A percentile compares a stretch with the other conserved stretches of the same genome.
phyloP scores from a whole-genome alignment of 805 yeast genomes.

The Candida pseudofarinosa region DNA sequence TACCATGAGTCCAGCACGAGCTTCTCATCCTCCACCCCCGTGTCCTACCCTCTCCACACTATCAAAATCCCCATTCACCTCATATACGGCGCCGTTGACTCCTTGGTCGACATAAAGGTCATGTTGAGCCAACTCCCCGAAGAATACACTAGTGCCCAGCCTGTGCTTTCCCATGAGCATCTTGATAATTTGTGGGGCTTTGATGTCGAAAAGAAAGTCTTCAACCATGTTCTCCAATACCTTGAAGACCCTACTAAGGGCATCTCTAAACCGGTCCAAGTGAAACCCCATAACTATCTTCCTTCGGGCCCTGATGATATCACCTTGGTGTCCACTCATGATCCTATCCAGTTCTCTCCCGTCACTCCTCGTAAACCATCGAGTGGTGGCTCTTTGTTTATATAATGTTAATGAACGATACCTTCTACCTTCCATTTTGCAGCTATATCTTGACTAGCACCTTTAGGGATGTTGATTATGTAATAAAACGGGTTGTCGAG shows the following conservation, averaged over 20 bases:
- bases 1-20: slow-evolving; percentile 54
- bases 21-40: slow-evolving; percentile 27
- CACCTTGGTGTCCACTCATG: background rate
- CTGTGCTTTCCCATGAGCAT: slow-evolving; percentile 76
- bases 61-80: slow-evolving; percentile 64
- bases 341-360: background rate
- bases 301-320: background rate
- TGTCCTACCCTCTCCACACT: slow-evolving; percentile 36
- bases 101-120: slow-evolving; percentile 79
- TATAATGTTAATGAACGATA: background rate
- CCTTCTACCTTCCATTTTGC: background rate
- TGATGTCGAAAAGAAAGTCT: slow-evolving; percentile 43
- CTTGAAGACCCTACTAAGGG: slow-evolving; percentile 10
- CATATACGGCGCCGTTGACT: slow-evolving; percentile 76
- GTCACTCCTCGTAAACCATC: slow-evolving; percentile 12
- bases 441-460: too few relatives aligned
- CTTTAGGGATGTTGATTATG: too few relatives aligned
- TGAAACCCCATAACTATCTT: background rate
- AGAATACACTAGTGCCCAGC: slow-evolving; percentile 44
- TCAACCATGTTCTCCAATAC: slow-evolving; percentile 25
- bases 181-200: slow-evolving; percentile 87
- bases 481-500: too few relatives aligned
- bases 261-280: background rate
- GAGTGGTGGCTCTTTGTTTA: slow-evolving; percentile 11
- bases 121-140: slow-evolving; percentile 67